These are phyloP conservation scores for Cenchrus purpureus DNA, from an alignment of 176 grass and related monocot genomes.

Conservation along the genomic window DNA sequence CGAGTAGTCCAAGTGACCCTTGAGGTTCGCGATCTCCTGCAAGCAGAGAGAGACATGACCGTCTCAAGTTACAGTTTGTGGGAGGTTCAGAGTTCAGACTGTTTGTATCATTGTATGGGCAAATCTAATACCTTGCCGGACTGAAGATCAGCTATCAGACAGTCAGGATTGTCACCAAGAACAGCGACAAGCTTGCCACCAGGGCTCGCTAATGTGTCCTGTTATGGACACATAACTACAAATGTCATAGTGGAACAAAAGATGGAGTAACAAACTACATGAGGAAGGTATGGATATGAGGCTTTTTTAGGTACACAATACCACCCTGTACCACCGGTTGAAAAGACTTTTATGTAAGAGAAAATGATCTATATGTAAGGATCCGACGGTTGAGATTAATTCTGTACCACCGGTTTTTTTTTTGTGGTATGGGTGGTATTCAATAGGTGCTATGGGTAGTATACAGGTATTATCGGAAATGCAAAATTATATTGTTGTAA, in stretches of 20 bases:
- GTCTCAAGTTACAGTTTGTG: neutral
- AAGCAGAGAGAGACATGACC: neutral
- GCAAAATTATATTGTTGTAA: too few species aligned
- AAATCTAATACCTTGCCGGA: slow-evolving; percentile 59
- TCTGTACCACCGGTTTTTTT: too few species aligned
- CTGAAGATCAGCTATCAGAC: slow-evolving; percentile 65
- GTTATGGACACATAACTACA: neutral
- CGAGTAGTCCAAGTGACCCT: slow-evolving; percentile 75
- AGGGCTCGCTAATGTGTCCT: slow-evolving; percentile 64
- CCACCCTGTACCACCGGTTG: too few species aligned
- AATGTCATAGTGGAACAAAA: neutral
- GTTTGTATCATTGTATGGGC: neutral
- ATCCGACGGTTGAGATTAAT: too few species aligned
- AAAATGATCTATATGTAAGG: too few species aligned
- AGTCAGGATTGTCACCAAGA: slow-evolving; percentile 69
- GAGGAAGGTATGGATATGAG: neutral
- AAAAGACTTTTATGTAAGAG: too few species aligned
- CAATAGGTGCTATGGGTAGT: too few species aligned
- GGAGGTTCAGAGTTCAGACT: neutral
- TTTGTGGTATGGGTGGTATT: too few species aligned
- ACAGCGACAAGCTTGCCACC: slow-evolving; percentile 74
- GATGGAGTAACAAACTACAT: neutral
- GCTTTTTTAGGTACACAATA: too few species aligned
- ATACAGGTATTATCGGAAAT: too few species aligned
- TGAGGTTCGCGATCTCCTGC: slow-evolving; percentile 58